phyloP scores from a whole-genome alignment of 192 early-diverging fungal genomes.

The Dissophora ornata region DNA sequence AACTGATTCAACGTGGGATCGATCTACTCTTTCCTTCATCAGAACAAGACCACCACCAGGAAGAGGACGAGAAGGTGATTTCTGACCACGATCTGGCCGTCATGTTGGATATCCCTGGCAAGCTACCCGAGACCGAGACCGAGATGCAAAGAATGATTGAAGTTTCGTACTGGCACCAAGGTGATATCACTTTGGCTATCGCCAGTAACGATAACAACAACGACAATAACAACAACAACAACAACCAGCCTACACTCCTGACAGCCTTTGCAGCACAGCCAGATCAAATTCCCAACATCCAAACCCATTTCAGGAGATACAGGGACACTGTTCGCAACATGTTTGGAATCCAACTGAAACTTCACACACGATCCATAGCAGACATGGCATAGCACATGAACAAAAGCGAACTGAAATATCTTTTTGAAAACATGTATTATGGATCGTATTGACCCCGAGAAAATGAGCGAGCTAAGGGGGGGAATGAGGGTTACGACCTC shows the following conservation, averaged over 20 bases:
- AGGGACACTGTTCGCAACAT: slow-evolving; percentile 5
- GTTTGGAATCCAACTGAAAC: slow-evolving; percentile 19
- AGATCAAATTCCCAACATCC: slow-evolving; percentile 24
- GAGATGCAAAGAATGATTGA: slow-evolving; percentile 44
- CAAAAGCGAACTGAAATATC: neutral
- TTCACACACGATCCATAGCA: slow-evolving; percentile 35
- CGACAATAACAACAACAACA: neutral
- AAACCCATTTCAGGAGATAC: slow-evolving; percentile 29
- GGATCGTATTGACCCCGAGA: no score
- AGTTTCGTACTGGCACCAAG: slow-evolving; percentile 41
- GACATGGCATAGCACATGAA: neutral
- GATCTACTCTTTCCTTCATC: slow-evolving; percentile 11
- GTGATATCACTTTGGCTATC: neutral
- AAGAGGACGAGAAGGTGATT: neutral
- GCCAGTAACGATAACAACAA: neutral
- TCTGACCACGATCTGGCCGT: slow-evolving; percentile 34
- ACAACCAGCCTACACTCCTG: slow-evolving; percentile 9
- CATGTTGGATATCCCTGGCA: slow-evolving; percentile 36
- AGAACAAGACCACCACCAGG: neutral
- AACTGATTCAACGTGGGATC: slow-evolving; percentile 13
- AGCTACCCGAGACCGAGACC: slow-evolving; percentile 12
- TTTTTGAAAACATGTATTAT: slow-evolving; percentile 4
- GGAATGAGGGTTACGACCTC: no score
- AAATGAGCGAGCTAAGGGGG: no score
- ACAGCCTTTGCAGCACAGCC: slow-evolving; percentile 51